phyloP scores from a whole-genome alignment of 2,329 filamentous ascomycete species.

The Fonsecaea pedrosoi region DNA sequence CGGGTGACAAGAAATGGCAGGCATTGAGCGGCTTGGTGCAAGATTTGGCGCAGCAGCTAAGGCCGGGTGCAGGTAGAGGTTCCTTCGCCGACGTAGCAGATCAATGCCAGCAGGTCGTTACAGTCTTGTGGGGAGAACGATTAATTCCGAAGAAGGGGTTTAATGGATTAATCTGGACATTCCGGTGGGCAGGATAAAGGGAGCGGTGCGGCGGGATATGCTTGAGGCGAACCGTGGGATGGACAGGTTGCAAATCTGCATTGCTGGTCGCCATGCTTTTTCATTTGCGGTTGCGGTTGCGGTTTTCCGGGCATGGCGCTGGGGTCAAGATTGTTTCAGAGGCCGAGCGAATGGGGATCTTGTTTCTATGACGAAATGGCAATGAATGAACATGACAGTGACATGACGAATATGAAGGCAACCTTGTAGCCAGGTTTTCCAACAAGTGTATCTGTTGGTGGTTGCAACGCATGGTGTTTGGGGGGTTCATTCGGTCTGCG shows the following conservation, averaged over 20 bases:
- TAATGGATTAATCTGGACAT: constrained; percentile 36
- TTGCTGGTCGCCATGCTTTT: not conserved
- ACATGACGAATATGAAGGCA: not conserved
- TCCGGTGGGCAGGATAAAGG: constrained; percentile 31
- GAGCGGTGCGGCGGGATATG: not conserved
- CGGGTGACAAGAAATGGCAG: constrained; percentile 17
- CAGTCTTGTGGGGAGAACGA: constrained; percentile 28
- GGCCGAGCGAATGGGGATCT: not conserved
- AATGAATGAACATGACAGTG: constrained; percentile 5
- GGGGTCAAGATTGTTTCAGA: not conserved
- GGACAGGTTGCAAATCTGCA: not conserved
- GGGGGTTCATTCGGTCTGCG: not conserved
- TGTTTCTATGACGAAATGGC: not conserved
- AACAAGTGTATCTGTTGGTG: not conserved
- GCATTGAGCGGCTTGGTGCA: constrained; percentile 20
- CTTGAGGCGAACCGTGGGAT: not conserved
- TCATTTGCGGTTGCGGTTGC: not conserved
- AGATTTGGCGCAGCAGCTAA: constrained; percentile 19
- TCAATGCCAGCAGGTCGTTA: constrained; percentile 22
- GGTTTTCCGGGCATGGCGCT: constrained; percentile 5
- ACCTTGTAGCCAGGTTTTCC: not conserved
- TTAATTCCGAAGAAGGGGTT: constrained; percentile 31
- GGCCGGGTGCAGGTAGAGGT: constrained; percentile 2
- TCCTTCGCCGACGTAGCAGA: constrained; percentile 24
- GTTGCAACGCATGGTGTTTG: not conserved